A percentile compares a stretch with the other conserved stretches of the same genome.
Evolutionary conservation across 495 filamentous ascomycete genomes (phyloP).

Genomic region (Thermochaetoides thermophila): DNA sequence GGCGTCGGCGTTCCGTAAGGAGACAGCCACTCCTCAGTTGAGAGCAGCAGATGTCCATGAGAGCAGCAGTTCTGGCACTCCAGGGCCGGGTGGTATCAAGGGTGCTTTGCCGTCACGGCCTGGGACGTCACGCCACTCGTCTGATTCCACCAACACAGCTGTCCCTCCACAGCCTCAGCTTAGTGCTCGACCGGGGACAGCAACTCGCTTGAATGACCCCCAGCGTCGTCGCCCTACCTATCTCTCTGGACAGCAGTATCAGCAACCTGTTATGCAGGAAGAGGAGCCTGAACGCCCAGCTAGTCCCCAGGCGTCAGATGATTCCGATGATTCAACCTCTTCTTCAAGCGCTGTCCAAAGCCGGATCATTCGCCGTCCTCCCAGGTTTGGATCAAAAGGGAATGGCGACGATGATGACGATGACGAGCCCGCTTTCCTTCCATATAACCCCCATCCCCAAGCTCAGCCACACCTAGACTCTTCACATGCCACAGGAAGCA

Average conservation of each 20-base stretch:
- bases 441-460: constrained; percentile 27
- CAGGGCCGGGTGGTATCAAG: constrained; percentile 24
- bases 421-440: constrained; percentile 58
- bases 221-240: too few species aligned
- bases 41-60: too few species aligned
- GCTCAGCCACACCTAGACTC: too few species aligned
- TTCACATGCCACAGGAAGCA: neutral
- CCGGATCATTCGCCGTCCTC: constrained; percentile 41
- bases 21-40: constrained; percentile 31
- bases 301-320: too few species aligned
- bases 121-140: constrained; percentile 39
- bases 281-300: too few species aligned
- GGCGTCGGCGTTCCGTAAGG: constrained; percentile 49
- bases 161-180: too few species aligned
- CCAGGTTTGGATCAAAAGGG: constrained; percentile 31
- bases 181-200: too few species aligned
- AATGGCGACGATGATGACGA: constrained; percentile 38
- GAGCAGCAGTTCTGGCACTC: constrained; percentile 9
- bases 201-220: too few species aligned
- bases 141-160: constrained; percentile 42
- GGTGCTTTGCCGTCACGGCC: constrained; percentile 20
- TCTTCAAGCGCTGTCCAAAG: constrained; percentile 35
- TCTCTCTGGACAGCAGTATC: too few species aligned
- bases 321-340: too few species aligned
- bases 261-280: too few species aligned